These are phyloP conservation scores for Mallotus nudiflorus DNA, from an alignment of 345 rosid species.

Conservation along the genomic window DNA sequence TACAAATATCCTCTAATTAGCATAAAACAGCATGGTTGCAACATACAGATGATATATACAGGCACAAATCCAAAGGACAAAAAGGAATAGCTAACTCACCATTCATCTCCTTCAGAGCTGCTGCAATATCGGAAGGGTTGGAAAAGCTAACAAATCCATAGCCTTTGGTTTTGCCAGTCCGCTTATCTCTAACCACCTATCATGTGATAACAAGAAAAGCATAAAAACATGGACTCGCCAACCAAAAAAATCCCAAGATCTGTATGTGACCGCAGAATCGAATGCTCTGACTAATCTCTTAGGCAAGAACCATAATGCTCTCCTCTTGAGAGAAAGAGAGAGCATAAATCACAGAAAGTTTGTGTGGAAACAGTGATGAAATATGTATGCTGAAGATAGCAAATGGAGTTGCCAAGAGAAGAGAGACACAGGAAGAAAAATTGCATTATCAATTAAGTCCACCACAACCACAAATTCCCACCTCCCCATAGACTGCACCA, in stretches of 20 bases:
- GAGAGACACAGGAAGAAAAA: not conserved
- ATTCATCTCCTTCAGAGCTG: slow-evolving; percentile 92
- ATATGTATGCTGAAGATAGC: not conserved
- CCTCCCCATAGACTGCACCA: not conserved
- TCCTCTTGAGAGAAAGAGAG: not conserved
- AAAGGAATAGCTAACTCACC: slow-evolving; percentile 38
- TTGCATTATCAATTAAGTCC: not conserved
- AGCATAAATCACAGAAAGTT: not conserved
- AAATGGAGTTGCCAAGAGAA: not conserved
- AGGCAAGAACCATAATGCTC: not conserved
- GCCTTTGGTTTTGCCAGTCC: slow-evolving; percentile 98
- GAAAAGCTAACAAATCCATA: slow-evolving; percentile 97
- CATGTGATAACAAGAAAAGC: not conserved
- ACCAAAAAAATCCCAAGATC: not conserved
- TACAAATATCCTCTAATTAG: not conserved
- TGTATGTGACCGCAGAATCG: not conserved
- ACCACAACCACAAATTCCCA: not conserved
- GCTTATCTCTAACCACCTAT: slow-evolving; percentile 94
- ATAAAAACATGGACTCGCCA: not conserved
- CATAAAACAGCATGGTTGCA: not conserved
- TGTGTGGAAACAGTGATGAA: not conserved
- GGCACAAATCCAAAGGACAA: not conserved
- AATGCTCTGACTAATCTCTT: not conserved
- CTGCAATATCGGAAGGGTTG: slow-evolving; percentile 84
- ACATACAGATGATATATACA: not conserved